phyloP scores from a whole-genome alignment of 768 basidiomycete species.

The Pisolithus albus region DNA sequence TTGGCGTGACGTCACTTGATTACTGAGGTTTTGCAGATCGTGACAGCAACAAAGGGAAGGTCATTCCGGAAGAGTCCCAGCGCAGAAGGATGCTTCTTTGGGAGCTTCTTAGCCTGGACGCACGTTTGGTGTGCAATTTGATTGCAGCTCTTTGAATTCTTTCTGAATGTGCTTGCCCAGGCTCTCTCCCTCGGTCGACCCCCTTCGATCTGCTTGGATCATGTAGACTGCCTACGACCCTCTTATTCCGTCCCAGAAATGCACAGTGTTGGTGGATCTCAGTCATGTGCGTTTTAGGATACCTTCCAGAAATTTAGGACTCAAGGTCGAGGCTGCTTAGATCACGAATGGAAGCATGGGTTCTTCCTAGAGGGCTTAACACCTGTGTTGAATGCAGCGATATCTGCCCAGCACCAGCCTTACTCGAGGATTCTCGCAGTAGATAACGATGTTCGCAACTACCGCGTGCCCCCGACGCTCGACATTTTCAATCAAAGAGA shows the following conservation, averaged over 20 bases:
- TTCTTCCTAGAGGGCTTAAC: constrained; percentile 60
- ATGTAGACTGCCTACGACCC: constrained; percentile 54
- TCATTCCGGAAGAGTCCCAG: constrained; percentile 68
- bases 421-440: constrained; percentile 48
- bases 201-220: constrained; percentile 56
- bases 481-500: constrained; percentile 35
- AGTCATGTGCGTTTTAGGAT: constrained; percentile 22
- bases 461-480: constrained; percentile 45
- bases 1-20: constrained; percentile 9
- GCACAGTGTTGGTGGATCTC: constrained; percentile 21
- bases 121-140: constrained; percentile 48
- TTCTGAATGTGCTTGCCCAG: constrained; percentile 28
- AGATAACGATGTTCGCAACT: constrained; percentile 51
- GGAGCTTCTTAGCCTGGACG: constrained; percentile 67
- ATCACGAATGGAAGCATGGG: constrained; percentile 65
- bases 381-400: constrained; percentile 54
- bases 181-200: constrained; percentile 67
- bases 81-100: constrained; percentile 64
- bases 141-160: constrained; percentile 6
- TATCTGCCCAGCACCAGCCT: constrained; percentile 43
- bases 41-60: constrained; percentile 54
- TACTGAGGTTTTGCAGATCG: constrained; percentile 44
- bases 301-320: constrained; percentile 2
- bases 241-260: constrained; percentile 26
- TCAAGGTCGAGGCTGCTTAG: constrained; percentile 28